Evolutionary conservation across 441 rosid genomes (phyloP).

Genomic region (Kokia cookei): DNA sequence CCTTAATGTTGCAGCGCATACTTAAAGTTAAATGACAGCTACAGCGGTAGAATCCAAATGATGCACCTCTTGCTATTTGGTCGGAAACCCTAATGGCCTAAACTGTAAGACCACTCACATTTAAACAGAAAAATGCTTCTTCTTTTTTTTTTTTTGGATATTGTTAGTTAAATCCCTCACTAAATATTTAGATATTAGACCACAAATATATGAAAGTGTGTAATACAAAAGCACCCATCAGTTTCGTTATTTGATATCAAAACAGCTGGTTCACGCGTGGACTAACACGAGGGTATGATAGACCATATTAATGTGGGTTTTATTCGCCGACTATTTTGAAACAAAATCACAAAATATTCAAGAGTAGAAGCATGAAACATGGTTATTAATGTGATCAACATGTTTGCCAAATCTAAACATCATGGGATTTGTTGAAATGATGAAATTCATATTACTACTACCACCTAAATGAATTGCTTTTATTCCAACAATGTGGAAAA

Average conservation of each 20-base stretch:
- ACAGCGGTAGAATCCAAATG: neutral
- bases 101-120: neutral
- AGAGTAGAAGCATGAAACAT: constrained; percentile 6
- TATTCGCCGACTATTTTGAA: constrained; percentile 6
- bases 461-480: neutral
- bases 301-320: neutral
- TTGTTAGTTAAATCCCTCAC: neutral
- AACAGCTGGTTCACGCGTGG: neutral
- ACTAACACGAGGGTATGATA: neutral
- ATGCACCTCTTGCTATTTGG: neutral
- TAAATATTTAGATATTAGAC: neutral
- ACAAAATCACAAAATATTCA: constrained; percentile 1
- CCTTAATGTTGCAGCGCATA: neutral
- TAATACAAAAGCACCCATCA: neutral
- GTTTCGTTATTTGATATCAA: neutral
- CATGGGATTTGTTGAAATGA: too few relatives aligned
- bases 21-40: neutral
- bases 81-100: neutral
- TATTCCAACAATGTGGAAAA: neutral
- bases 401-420: neutral
- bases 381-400: neutral
- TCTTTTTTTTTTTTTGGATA: too few relatives aligned
- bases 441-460: neutral
- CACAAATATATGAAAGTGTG: neutral
- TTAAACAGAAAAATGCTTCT: neutral